Percentiles rank a stretch among this genome's conserved stretches.
phyloP scores from a whole-genome alignment of 2,329 filamentous ascomycete genomes.

The Cladosporium austrohemisphaericum region DNA sequence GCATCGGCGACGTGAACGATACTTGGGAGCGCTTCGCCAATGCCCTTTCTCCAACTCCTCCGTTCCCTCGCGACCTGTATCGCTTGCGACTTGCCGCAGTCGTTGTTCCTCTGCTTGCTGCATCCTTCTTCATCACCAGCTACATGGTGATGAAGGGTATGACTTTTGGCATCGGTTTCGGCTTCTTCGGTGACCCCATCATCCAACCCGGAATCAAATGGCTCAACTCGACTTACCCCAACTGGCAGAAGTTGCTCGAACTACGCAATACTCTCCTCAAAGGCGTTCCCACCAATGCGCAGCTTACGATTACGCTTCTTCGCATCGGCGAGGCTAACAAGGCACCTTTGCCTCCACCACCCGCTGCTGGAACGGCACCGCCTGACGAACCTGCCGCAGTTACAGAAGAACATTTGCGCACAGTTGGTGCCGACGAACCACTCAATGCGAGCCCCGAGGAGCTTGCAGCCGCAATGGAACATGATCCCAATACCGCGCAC shows the following conservation, averaged over 20 bases:
- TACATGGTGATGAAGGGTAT: slow-evolving; percentile 59
- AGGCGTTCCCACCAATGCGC: slow-evolving; percentile 80
- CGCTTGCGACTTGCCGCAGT: slow-evolving; percentile 45
- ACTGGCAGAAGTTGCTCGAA: slow-evolving; percentile 73
- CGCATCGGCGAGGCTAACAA: slow-evolving; percentile 79
- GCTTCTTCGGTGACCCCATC: slow-evolving; percentile 76
- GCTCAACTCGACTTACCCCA: slow-evolving; percentile 60
- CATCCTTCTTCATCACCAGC: slow-evolving; percentile 45
- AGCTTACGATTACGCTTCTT: slow-evolving; percentile 74
- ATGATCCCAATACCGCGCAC: slow-evolving; percentile 45
- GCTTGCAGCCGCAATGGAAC: slow-evolving; percentile 56
- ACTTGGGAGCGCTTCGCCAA: slow-evolving; percentile 63
- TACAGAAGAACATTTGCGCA: slow-evolving; percentile 48
- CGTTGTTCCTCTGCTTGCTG: slow-evolving; percentile 41
- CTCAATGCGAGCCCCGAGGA: slow-evolving; percentile 63
- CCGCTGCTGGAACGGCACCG: slow-evolving; percentile 42
- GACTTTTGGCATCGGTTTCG: slow-evolving; percentile 66
- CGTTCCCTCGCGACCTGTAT: slow-evolving; percentile 44
- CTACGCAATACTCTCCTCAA: slow-evolving; percentile 72
- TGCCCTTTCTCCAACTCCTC: slow-evolving; percentile 47
- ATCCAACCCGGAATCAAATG: slow-evolving; percentile 58
- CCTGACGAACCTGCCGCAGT: slow-evolving; percentile 50
- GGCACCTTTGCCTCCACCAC: slow-evolving; percentile 66
- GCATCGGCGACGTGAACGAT: slow-evolving; percentile 57
- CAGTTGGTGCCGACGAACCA: slow-evolving; percentile 51